A percentile compares a stretch with the other conserved stretches of the same genome.
These are phyloP conservation scores for Pyropia yezoensis DNA, from an alignment of 23 red algal species.

Conservation along the genomic window DNA sequence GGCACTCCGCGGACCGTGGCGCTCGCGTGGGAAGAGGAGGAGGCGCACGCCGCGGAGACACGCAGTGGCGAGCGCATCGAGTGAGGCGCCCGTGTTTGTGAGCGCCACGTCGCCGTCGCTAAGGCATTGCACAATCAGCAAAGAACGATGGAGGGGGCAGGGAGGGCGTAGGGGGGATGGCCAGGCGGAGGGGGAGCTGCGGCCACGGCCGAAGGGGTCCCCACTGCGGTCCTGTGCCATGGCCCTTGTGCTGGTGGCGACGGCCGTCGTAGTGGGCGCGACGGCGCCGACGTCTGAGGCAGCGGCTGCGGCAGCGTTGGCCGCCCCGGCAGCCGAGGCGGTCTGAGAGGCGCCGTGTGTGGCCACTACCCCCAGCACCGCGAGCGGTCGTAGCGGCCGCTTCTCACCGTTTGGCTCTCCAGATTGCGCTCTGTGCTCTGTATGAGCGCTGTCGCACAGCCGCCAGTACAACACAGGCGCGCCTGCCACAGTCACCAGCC, in stretches of 20 bases:
- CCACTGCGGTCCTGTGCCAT: no score
- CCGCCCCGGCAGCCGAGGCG: no score
- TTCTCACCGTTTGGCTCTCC: neutral
- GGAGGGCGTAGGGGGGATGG: no score
- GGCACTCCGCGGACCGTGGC: constrained; percentile 5
- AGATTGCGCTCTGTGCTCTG: constrained; percentile 14
- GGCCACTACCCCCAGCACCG: constrained; percentile 1
- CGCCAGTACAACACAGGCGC: constrained; percentile 11
- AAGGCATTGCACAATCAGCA: constrained; percentile 9
- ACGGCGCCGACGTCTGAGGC: no score
- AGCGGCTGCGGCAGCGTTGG: no score
- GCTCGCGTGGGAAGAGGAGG: constrained; percentile 9
- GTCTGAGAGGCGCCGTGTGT: neutral
- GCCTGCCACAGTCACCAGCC: constrained; percentile 3
- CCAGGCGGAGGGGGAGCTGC: no score
- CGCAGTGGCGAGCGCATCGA: neutral
- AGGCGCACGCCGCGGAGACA: neutral
- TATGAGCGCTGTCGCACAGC: constrained; percentile 15
- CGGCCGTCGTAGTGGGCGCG: no score
- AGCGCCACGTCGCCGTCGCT: constrained; percentile 5
- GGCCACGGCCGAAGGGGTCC: neutral
- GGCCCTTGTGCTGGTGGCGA: no score
- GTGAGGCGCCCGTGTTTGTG: neutral
- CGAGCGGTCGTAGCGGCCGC: neutral
- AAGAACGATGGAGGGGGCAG: no score